These are phyloP conservation scores for Fusarium torreyae DNA, from an alignment of 2,329 filamentous ascomycete species.

Conservation along the genomic window DNA sequence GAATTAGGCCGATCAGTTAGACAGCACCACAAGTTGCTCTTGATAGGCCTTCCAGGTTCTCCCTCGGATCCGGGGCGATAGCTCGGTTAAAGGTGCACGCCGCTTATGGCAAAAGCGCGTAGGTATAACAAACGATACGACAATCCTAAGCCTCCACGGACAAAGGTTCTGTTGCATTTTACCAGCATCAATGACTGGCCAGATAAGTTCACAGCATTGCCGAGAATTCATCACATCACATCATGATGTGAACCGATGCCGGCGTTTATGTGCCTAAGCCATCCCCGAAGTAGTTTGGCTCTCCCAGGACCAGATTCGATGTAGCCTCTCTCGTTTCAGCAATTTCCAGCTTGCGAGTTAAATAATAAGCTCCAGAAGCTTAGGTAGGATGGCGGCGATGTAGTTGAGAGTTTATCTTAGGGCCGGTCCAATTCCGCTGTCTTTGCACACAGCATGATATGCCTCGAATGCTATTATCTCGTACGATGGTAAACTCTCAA, in stretches of 20 bases:
- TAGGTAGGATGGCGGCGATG: not conserved
- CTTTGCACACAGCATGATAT: constrained; percentile 2
- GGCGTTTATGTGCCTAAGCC: constrained; percentile 11
- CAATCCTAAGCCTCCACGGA: not conserved
- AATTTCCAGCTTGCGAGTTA: constrained; percentile 11
- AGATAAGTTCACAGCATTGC: constrained; percentile 18
- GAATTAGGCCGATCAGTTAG: not conserved
- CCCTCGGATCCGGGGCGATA: not conserved
- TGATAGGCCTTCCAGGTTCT: not conserved
- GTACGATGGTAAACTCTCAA: constrained; percentile 1
- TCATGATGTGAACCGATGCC: constrained; percentile 22
- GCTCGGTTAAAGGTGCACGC: not conserved
- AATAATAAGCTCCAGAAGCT: constrained; percentile 16
- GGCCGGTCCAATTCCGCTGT: constrained; percentile 6
- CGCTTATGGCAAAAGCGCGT: not conserved
- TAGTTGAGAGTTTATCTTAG: not conserved
- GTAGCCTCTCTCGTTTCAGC: constrained; percentile 18
- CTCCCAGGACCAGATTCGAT: not conserved
- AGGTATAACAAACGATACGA: not conserved
- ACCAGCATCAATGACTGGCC: constrained; percentile 13
- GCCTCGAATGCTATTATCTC: not conserved
- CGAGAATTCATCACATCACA: not conserved
- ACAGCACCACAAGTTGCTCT: not conserved
- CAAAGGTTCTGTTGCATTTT: not conserved
- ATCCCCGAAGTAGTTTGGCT: constrained; percentile 12